phyloP scores from a whole-genome alignment of 106 monocot genomes.

The Phalaenopsis equestris region DNA sequence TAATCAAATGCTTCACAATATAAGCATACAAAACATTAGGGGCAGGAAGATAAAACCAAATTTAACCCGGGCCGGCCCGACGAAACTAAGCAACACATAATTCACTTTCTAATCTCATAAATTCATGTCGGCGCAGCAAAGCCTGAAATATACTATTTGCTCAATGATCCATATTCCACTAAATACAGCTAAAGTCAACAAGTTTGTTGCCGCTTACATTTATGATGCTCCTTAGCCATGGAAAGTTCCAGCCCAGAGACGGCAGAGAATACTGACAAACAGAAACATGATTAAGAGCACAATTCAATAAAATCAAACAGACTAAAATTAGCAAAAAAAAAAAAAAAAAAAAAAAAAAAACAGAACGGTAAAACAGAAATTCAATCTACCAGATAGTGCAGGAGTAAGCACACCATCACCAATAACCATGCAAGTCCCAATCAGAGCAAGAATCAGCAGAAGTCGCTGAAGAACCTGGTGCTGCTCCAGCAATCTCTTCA shows the following conservation, averaged over 20 bases:
- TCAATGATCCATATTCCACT: constrained; percentile 1
- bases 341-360: neutral
- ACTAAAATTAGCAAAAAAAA: neutral
- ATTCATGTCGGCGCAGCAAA: neutral
- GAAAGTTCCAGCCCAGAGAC: constrained; percentile 92
- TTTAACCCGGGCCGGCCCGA: neutral
- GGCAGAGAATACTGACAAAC: constrained; percentile 76
- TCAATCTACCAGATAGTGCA: constrained; percentile 63
- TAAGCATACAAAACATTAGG: neutral
- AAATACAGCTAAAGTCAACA: neutral
- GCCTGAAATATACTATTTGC: neutral
- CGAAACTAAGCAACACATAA: neutral
- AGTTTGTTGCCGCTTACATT: constrained; percentile 47
- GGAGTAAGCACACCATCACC: constrained; percentile 94
- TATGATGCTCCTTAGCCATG: constrained; percentile 80
- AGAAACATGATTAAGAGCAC: neutral
- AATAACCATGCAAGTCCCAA: constrained; percentile 88
- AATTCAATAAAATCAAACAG: constrained; percentile 3
- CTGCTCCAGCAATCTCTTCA: constrained; percentile 54
- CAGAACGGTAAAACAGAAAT: neutral
- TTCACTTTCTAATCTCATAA: neutral
- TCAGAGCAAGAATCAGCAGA: constrained; percentile 59
- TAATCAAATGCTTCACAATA: neutral
- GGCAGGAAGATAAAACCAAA: neutral
- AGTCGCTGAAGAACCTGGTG: constrained; percentile 52